phyloP scores from a whole-genome alignment of 2,329 filamentous ascomycete species.

The Ceratocystis diversiconidia region DNA sequence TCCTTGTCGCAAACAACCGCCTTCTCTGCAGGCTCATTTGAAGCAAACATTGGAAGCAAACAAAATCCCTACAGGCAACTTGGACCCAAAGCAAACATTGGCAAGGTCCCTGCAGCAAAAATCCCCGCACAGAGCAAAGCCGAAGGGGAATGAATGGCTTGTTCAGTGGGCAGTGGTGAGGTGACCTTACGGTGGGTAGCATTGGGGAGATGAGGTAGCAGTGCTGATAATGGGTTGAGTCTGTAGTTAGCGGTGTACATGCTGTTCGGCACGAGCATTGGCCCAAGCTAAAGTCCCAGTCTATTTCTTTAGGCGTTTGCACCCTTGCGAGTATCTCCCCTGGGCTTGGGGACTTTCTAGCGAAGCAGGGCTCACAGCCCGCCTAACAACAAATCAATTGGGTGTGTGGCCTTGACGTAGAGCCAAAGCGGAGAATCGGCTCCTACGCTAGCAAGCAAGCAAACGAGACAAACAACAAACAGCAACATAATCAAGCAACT shows the following conservation, averaged over 20 bases:
- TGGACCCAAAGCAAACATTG: not conserved
- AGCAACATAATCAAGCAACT: not conserved
- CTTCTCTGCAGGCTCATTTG: too few species aligned
- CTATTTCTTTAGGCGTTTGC: not conserved
- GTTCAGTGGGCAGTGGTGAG: too few species aligned
- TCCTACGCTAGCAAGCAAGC: not conserved
- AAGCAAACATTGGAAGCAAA: constrained; percentile 5
- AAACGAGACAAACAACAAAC: not conserved
- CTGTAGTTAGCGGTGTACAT: not conserved
- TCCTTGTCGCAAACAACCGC: not conserved
- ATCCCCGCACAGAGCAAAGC: not conserved
- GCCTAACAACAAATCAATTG: not conserved
- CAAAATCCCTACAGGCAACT: not conserved
- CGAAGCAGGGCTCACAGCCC: not conserved
- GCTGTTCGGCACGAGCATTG: not conserved
- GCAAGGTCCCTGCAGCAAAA: not conserved
- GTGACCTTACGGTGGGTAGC: too few species aligned
- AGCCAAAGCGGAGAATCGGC: not conserved
- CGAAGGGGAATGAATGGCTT: not conserved
- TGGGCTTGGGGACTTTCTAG: not conserved
- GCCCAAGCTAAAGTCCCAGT: not conserved
- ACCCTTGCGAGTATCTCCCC: not conserved
- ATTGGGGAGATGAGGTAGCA: not conserved
- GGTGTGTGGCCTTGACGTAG: not conserved
- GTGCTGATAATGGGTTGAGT: not conserved